A percentile compares a stretch with the other conserved stretches of the same genome.
Evolutionary conservation across 768 basidiomycete species (phyloP).

Genomic region (Terana coerulea): DNA sequence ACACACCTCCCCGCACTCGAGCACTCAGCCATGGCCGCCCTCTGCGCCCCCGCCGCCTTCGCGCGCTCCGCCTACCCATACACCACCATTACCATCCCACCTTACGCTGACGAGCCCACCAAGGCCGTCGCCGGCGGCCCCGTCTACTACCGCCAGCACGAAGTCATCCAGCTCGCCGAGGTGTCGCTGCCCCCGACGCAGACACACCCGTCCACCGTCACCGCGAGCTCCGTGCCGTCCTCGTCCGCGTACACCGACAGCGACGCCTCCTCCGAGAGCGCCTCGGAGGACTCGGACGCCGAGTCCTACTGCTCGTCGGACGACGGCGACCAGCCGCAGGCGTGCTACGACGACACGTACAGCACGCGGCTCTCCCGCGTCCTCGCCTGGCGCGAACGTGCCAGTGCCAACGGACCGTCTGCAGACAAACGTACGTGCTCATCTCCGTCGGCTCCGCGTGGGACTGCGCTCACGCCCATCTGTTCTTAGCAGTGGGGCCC

Average conservation of each 20-base stretch:
- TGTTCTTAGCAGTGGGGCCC: constrained; percentile 1
- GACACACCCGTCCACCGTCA: constrained; percentile 34
- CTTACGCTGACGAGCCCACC: constrained; percentile 16
- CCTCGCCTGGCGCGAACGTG: constrained; percentile 65
- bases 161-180: constrained; percentile 76
- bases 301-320: constrained; percentile 69
- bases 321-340: constrained; percentile 22
- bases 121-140: constrained; percentile 31
- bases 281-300: constrained; percentile 31
- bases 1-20: not conserved
- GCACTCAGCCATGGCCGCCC: constrained; percentile 18
- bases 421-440: constrained; percentile 35
- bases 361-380: constrained; percentile 59
- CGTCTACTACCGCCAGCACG: constrained; percentile 42
- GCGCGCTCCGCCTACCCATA: constrained; percentile 17
- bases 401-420: constrained; percentile 44
- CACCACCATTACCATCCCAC: not conserved
- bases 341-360: constrained; percentile 47
- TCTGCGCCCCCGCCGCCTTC: constrained; percentile 16
- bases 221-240: constrained; percentile 35
- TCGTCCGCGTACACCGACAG: constrained; percentile 33
- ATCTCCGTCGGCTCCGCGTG: not conserved
- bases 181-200: constrained; percentile 51
- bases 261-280: constrained; percentile 29
- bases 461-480: not conserved